Base-by-base conservation (phyloP, 75 land plant species). In the Isoetes taiwanensis region DNA sequence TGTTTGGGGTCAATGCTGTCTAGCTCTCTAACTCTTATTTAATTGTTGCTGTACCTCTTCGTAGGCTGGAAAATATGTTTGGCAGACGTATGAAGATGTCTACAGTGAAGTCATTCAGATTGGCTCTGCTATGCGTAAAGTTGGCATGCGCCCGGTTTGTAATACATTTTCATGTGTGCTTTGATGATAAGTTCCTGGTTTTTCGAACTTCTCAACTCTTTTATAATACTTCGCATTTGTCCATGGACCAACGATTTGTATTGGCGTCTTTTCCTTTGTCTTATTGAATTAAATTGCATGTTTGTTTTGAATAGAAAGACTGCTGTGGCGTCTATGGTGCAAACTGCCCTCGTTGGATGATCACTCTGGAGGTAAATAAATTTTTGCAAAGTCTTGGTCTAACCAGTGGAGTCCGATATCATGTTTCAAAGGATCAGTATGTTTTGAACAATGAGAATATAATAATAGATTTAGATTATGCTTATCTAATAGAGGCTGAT, bases 291-390 rank as follows among this genome's bases (percentile, higher is more conserved):
- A n/a, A n/a, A n/a, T n/a, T n/a, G n/a, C n/a, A n/a, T n/a, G n/a
- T n/a, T n/a, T n/a, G n/a, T n/a, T n/a, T n/a, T n/a, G n/a, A n/a
- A n/a, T n/a, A 94, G 99, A 85, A 77, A 61, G 82, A 67, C 23
- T 75, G 80, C 2, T 89, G 96, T 66, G 99, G 99, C 48, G 76
- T 94, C 14, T 94, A 85, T 78, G 99, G 99, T 64, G 78, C 72
- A 27, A 94, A 94, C 53, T 80, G 77, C 60, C 67, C 99, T 32
- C 87, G 84, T 70, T 94, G 99, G 99, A 68, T 94, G 8, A 82
- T 82, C 34, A 77, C 82, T 40, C 88, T 94, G 90, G 75, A 94
- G 99, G 99, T 94, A 64, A 34, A 69, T 48, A 39, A 5, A 41
- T 16, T 31, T n/a, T 28, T 16, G 5, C 28, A 19, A 28, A 11